phyloP scores from a whole-genome alignment of 2,329 filamentous ascomycete genomes.

The Ophiocordyceps robertsii region DNA sequence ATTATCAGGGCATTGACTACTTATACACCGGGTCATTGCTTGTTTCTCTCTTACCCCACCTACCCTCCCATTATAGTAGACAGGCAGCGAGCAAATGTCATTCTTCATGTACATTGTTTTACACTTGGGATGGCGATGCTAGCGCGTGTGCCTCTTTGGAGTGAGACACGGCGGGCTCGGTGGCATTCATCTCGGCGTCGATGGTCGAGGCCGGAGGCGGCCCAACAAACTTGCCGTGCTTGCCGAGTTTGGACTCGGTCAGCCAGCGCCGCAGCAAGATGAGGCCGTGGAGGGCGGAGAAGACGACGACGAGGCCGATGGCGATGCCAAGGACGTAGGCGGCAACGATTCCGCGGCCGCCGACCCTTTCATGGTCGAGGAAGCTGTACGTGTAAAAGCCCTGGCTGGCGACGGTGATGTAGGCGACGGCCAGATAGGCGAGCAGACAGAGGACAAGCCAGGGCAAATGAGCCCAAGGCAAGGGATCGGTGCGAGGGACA shows the following conservation, averaged over 20 bases:
- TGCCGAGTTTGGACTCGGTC: conserved; percentile 31
- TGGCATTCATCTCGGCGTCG: conserved; percentile 14
- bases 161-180: conserved; percentile 9
- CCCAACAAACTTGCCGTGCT: conserved; percentile 27
- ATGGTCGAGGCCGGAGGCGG: conserved; percentile 8
- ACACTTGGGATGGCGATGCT: neutral
- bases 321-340: conserved; percentile 51
- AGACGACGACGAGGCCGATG: conserved; percentile 37
- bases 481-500: conserved; percentile 49
- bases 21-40: too few species aligned
- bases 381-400: conserved; percentile 69
- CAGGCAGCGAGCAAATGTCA: too few species aligned
- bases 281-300: conserved; percentile 33
- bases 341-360: conserved; percentile 35
- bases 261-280: conserved; percentile 37
- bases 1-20: too few species aligned
- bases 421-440: conserved; percentile 61
- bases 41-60: too few species aligned
- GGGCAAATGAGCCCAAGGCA: conserved; percentile 48
- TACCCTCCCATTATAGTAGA: too few species aligned
- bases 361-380: conserved; percentile 49
- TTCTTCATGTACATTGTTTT: neutral
- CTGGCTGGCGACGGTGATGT: conserved; percentile 55
- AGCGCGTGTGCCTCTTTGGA: neutral
- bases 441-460: conserved; percentile 58